phyloP scores from a whole-genome alignment of 1,139 yeast species.

The Yamadazyma epiphylla region DNA sequence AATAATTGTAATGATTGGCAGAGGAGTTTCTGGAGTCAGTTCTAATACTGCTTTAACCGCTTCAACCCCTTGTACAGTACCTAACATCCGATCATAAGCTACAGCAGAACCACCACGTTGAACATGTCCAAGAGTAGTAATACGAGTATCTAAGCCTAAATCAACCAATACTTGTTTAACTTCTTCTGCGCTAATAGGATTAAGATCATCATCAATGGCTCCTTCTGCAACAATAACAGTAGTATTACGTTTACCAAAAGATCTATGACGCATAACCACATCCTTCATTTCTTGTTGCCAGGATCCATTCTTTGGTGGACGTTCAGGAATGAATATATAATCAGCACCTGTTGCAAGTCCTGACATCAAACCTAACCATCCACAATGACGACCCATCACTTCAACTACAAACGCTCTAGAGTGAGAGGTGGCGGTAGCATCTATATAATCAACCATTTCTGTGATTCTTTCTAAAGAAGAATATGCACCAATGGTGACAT shows the following conservation, averaged over 20 bases:
- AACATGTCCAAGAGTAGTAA: conserved; percentile 78
- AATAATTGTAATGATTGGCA: conserved; percentile 71
- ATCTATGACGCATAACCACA: conserved; percentile 64
- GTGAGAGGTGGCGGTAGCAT: conserved; percentile 81
- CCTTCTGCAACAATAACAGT: conserved; percentile 85
- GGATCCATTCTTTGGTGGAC: conserved; percentile 57
- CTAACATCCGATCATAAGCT: conserved; percentile 71
- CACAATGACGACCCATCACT: conserved; percentile 91
- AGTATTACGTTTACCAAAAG: conserved; percentile 71
- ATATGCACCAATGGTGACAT: conserved; percentile 78
- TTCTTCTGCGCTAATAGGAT: conserved; percentile 61
- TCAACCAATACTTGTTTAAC: conserved; percentile 70
- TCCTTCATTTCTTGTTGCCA: conserved; percentile 68
- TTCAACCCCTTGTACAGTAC: conserved; percentile 80
- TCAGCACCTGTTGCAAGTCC: conserved; percentile 83
- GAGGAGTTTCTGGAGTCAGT: conserved; percentile 64
- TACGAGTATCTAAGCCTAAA: conserved; percentile 71
- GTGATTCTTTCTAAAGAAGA: conserved; percentile 75
- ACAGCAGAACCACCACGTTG: conserved; percentile 88
- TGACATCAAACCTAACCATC: conserved; percentile 83
- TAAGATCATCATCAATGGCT: conserved; percentile 64
- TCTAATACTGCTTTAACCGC: conserved; percentile 77
- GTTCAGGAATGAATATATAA: conserved; percentile 75
- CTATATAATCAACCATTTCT: conserved; percentile 76
- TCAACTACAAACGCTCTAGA: conserved; percentile 81